Evolutionary conservation across 495 filamentous ascomycete species (phyloP).

Genomic region (Penicillium waksmanii): DNA sequence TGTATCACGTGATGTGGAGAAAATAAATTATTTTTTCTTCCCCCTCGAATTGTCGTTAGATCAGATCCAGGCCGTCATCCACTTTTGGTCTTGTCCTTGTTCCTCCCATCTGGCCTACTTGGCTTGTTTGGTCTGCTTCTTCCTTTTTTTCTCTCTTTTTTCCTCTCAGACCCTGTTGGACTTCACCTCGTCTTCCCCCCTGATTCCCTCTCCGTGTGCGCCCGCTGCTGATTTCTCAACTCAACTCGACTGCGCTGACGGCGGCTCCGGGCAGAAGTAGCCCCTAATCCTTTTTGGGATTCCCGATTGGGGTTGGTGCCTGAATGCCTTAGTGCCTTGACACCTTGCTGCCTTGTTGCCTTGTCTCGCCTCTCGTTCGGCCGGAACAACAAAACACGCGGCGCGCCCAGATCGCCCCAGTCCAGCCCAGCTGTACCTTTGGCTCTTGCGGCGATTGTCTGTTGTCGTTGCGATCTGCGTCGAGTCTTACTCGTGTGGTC

Average conservation of each 20-base stretch:
- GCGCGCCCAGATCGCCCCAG: slow-evolving; percentile 28
- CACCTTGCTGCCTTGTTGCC: slow-evolving; percentile 15
- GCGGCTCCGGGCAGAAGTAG: slow-evolving; percentile 31
- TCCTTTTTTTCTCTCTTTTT: neutral
- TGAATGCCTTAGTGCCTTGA: slow-evolving; percentile 15
- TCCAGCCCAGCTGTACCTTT: neutral
- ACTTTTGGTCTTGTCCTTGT: slow-evolving; percentile 21
- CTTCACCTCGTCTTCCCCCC: slow-evolving; percentile 15
- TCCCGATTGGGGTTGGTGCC: slow-evolving; percentile 7
- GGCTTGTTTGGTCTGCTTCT: neutral
- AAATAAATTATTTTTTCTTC: slow-evolving; percentile 23
- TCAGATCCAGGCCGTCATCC: slow-evolving; percentile 32
- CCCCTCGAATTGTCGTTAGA: slow-evolving; percentile 18
- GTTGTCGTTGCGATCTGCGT: neutral
- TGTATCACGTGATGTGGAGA: slow-evolving; percentile 36
- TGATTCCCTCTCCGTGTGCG: slow-evolving; percentile 29
- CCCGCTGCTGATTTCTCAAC: slow-evolving; percentile 24
- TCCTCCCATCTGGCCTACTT: slow-evolving; percentile 11
- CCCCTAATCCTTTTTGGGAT: slow-evolving; percentile 31
- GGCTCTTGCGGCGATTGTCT: slow-evolving; percentile 10
- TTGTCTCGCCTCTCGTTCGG: slow-evolving; percentile 5
- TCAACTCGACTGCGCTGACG: slow-evolving; percentile 25
- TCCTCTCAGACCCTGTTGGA: neutral
- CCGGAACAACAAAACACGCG: slow-evolving; percentile 38
- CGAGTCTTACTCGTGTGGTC: neutral